Base-by-base conservation (phyloP, 2,329 filamentous ascomycete genomes). In the Stagonosporopsis rhizophila region DNA sequence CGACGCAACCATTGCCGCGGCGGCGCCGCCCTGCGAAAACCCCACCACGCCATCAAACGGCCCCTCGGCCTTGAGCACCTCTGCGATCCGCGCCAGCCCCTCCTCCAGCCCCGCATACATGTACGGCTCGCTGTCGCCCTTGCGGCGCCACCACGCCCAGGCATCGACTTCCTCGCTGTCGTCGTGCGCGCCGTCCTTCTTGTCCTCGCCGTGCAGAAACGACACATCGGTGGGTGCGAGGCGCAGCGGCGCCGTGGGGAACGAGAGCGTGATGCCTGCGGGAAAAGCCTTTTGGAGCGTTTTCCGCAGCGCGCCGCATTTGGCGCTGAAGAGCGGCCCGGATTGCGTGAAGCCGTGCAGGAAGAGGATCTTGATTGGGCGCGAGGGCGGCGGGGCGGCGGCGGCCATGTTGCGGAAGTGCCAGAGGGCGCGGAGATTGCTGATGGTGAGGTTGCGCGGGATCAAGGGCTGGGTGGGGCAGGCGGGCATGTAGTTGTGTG, bases 251-350 rank as follows among this genome's bases (percentile, higher is more conserved):
- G 75, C 79, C 25, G 79, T 81, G 1, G 78, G 78, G 75, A 80
- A 61, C 81, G 83, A 50, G 73, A 81, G 67, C 17, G 78, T 68
- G n/a, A 80, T 69, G 27, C 78, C 80, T 1, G 76, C 77, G 8
- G 86, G 83, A 61, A 97, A 89, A 25, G 86, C 79, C 72, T 96
- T 96, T 58, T 81, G 76, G 54, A 97, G 84, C 50, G 88, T 81
- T 76, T 97, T 96, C 67, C 92, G 87, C 1, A 97, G 82, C 11
- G 91, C 91, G 75, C 92, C 90, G 41, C 91, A 96, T 80, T 97
- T 97, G 75, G 89, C 85, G 73, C 87, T 89, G 84, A 97, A 97
- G 61, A 92, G 81, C 4, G 88, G 77, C 4, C 93, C 92, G 25
- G 91, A 96, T 81, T 98, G 94, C 7, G 94, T 96, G 84, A 88